A percentile compares a stretch with the other conserved stretches of the same genome.
Evolutionary conservation across 768 basidiomycete genomes (phyloP).

Genomic region (Gelatoporia subvermispora): DNA sequence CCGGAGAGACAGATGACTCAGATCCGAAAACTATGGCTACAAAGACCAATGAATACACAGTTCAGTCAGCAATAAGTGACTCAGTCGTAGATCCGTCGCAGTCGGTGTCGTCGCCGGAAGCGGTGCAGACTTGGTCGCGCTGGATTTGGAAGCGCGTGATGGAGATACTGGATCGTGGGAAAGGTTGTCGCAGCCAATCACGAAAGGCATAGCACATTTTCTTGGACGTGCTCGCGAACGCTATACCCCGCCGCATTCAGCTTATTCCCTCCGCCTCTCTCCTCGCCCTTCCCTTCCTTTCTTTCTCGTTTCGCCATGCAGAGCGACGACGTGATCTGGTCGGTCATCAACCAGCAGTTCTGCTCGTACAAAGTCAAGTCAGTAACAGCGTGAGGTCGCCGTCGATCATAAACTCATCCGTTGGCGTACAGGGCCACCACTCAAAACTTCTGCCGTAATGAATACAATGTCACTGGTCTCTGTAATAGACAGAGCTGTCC

Average conservation of each 20-base stretch:
- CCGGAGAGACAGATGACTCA: conserved; percentile 9
- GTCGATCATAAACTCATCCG: conserved; percentile 8
- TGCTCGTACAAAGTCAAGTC: conserved; percentile 99
- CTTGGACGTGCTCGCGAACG: too few species aligned
- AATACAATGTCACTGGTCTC: conserved; percentile 96
- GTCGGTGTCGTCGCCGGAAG: too few species aligned
- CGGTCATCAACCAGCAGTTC: conserved; percentile 88
- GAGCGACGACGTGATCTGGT: conserved; percentile 99
- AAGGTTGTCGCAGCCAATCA: too few species aligned
- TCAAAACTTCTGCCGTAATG: conserved; percentile 98
- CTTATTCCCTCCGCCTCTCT: conserved; percentile 1
- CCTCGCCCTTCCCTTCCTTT: too few species aligned
- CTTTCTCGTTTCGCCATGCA: conserved; percentile 46
- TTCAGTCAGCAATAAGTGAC: too few species aligned
- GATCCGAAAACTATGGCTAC: neutral
- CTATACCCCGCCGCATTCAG: neutral
- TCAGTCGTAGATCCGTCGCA: too few species aligned
- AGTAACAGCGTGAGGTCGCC: conserved; percentile 25
- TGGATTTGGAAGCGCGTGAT: too few species aligned
- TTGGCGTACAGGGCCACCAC: conserved; percentile 68
- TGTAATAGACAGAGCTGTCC: conserved; percentile 96
- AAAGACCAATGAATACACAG: too few species aligned
- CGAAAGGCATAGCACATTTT: too few species aligned
- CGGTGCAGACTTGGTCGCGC: too few species aligned
- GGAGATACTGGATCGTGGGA: too few species aligned